Percentiles rank a stretch among this genome's conserved stretches.
phyloP scores from a whole-genome alignment of 2,329 filamentous ascomycete genomes.

The Botrytis squamosa region DNA sequence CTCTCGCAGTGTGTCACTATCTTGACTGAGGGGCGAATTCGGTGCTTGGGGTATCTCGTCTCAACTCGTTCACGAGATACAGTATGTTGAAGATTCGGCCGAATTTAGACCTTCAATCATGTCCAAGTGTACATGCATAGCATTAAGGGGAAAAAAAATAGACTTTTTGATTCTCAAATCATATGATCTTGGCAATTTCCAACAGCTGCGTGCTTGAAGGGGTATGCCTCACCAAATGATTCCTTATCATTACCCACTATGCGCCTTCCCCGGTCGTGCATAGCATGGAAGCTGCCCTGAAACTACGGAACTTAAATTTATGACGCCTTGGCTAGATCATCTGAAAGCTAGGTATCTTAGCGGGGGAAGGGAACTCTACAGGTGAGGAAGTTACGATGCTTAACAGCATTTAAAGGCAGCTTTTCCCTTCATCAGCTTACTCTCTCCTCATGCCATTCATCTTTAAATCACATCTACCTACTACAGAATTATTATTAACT shows the following conservation, averaged over 20 bases:
- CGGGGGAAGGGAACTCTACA: neutral
- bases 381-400: neutral
- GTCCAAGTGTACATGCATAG: neutral
- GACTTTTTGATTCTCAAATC: neutral
- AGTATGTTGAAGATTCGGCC: neutral
- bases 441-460: neutral
- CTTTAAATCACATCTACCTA: constrained; percentile 2
- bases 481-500: constrained; percentile 1
- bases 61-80: neutral
- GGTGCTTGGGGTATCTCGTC: neutral
- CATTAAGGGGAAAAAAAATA: neutral
- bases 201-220: constrained; percentile 1
- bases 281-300: constrained; percentile 16
- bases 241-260: constrained; percentile 17
- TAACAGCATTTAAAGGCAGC: constrained; percentile 11
- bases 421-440: neutral
- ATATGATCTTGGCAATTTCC: constrained; percentile 12
- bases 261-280: constrained; percentile 15
- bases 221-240: constrained; percentile 1
- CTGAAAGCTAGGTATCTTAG: neutral
- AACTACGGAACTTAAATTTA: constrained; percentile 9
- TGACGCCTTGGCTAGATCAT: constrained; percentile 17
- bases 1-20: neutral
- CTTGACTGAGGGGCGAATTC: neutral
- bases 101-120: neutral